Conservation (phyloP, 495 filamentous ascomycete species). For the Hypoxylon fuscum region DNA sequence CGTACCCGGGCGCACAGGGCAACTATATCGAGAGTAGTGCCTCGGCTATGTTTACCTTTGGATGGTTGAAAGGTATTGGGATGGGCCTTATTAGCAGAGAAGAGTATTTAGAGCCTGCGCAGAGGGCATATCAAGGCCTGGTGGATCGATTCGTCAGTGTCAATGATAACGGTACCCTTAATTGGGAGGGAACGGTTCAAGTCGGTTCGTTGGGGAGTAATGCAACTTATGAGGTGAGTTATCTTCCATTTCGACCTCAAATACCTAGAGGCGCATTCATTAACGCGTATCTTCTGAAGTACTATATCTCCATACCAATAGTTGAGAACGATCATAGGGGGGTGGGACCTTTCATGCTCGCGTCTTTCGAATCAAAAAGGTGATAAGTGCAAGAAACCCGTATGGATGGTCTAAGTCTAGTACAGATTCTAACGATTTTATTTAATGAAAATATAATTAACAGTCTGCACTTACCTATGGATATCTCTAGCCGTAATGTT, state of each 20-base stretch:
- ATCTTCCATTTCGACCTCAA: too few relatives aligned
- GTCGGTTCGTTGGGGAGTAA: slow-evolving; percentile 64
- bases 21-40: slow-evolving; percentile 71
- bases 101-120: slow-evolving; percentile 45
- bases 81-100: slow-evolving; percentile 50
- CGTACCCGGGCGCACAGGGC: slow-evolving; percentile 51
- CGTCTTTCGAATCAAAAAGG: slow-evolving; percentile 57
- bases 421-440: too few relatives aligned
- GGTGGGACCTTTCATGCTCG: slow-evolving; percentile 58
- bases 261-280: too few relatives aligned
- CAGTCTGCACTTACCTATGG: too few relatives aligned
- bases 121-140: slow-evolving; percentile 54
- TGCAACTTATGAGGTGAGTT: slow-evolving; percentile 58
- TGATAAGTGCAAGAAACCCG: slow-evolving; percentile 3
- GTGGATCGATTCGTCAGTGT: slow-evolving; percentile 53
- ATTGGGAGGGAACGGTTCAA: slow-evolving; percentile 63
- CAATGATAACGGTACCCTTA: slow-evolving; percentile 54
- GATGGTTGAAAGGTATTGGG: slow-evolving; percentile 61
- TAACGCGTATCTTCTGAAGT: too few relatives aligned
- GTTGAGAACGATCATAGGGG: slow-evolving; percentile 58
- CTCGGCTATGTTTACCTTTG: slow-evolving; percentile 68
- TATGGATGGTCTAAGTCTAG: too few relatives aligned
- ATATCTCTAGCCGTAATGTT: too few relatives aligned
- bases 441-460: too few relatives aligned
- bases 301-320: slow-evolving; percentile 57